Base-by-base conservation (phyloP, 176 grass and related monocot genomes). In the Cenchrus americanus region DNA sequence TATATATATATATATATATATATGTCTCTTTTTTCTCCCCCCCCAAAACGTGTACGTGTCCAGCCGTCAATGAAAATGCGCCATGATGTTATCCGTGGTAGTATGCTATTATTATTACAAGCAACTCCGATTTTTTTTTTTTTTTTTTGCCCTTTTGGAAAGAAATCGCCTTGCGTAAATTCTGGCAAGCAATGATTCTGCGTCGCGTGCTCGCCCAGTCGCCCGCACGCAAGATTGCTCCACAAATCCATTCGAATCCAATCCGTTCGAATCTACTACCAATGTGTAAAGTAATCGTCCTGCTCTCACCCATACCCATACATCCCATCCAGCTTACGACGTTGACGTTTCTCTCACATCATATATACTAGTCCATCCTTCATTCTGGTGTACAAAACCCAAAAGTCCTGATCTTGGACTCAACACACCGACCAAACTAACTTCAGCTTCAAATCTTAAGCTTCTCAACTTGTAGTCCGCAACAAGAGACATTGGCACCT, bases 211-310 rank as follows among this genome's bases (percentile, higher is more conserved):
- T 37, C 34, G 6, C 17, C 57, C 40, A 1, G 17, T 47, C 8
- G 11, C n/a, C 57, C 8, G 8, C 85, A 75, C 63, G 78, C 71
- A 76, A 78, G 13, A 11, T 30, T 73, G 46, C 30, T 73, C 70
- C 70, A 12, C 23, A 0, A 9, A 17, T 5, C 22, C 7, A 8
- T 4, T 71, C 48, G n/a, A 34, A 10, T 73, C 17, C 47, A 34
- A 11, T 61, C 19, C 41, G 58, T 73, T 73, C 66, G 61, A 66
- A 78, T 64, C 37, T 72, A 57, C 23, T 17, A 59, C 30, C 65
- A 1, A 43, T 73, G 52, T 71, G 13, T 19, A 58, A 67, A 52
- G 62, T 21, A 43, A 50, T 80, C 63, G 30, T 23, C 78, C 15
- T 68, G 30, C 19, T 10, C 65, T 5, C 14, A 10, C 59, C 53